Evolutionary conservation across 2,329 filamentous ascomycete species (phyloP).

Genomic region (Talaromyces sp.): DNA sequence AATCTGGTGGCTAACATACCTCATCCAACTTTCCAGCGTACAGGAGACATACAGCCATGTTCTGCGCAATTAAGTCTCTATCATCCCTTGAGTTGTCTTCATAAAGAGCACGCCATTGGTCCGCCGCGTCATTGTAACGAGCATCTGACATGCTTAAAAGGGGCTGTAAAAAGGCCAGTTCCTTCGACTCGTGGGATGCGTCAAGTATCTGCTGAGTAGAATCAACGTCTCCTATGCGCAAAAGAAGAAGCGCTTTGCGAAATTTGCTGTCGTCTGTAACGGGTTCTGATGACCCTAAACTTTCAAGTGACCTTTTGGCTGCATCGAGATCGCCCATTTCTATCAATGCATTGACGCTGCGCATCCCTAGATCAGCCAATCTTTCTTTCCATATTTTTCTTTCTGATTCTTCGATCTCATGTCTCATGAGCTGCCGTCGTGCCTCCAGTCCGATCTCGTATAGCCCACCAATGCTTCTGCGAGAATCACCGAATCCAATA

Average conservation of each 20-base stretch:
- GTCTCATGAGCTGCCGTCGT: slow-evolving; percentile 59
- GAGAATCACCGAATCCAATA: slow-evolving; percentile 80
- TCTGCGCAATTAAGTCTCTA: slow-evolving; percentile 76
- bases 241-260: slow-evolving; percentile 66
- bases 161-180: slow-evolving; percentile 51
- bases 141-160: slow-evolving; percentile 79
- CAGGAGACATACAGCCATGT: slow-evolving; percentile 79
- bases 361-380: slow-evolving; percentile 72
- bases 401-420: slow-evolving; percentile 57
- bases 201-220: slow-evolving; percentile 63
- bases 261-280: slow-evolving; percentile 36
- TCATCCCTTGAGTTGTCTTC: slow-evolving; percentile 48
- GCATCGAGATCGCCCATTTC: slow-evolving; percentile 82
- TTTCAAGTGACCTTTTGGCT: slow-evolving; percentile 72
- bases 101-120: slow-evolving; percentile 61
- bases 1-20: slow-evolving; percentile 47
- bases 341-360: slow-evolving; percentile 57
- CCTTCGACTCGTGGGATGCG: slow-evolving; percentile 42
- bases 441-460: slow-evolving; percentile 86
- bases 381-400: slow-evolving; percentile 70
- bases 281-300: slow-evolving; percentile 48
- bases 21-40: slow-evolving; percentile 78
- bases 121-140: slow-evolving; percentile 66
- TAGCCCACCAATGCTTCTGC: slow-evolving; percentile 84
- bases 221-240: slow-evolving; percentile 76